Percentiles rank a stretch among this genome's conserved stretches.
Conservation (phyloP, 768 basidiomycete genomes). For the Trametes sanguinea region DNA sequence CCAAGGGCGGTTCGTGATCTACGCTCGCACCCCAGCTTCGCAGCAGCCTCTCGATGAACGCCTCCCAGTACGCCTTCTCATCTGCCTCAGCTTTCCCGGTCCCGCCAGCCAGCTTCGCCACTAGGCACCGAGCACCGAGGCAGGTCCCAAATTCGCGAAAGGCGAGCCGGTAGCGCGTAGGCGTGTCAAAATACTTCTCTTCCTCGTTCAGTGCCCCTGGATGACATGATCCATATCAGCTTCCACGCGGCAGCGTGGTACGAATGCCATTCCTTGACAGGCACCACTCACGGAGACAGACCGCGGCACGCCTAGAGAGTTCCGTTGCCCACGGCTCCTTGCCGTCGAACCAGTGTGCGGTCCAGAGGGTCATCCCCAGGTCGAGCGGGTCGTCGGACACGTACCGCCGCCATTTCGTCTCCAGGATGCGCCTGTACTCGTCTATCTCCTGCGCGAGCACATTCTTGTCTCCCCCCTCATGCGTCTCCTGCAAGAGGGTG, state of each 20-base stretch:
- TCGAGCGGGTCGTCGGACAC: slow-evolving; percentile 33
- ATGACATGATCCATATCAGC: not conserved
- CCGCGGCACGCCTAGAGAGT: slow-evolving; percentile 24
- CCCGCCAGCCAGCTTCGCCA: not conserved
- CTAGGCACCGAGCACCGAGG: slow-evolving; percentile 28
- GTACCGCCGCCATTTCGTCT: slow-evolving; percentile 28
- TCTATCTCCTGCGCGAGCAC: slow-evolving; percentile 27
- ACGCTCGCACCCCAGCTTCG: slow-evolving; percentile 5
- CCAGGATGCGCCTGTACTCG: slow-evolving; percentile 31
- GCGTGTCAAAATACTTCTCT: slow-evolving; percentile 27
- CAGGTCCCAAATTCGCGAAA: slow-evolving; percentile 34
- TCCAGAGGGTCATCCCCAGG: slow-evolving; percentile 36
- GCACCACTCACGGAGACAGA: slow-evolving; percentile 24
- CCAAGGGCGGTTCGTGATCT: slow-evolving; percentile 7
- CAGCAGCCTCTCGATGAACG: slow-evolving; percentile 11
- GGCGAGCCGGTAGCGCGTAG: slow-evolving; percentile 27
- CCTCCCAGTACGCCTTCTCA: slow-evolving; percentile 20
- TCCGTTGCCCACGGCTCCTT: slow-evolving; percentile 29
- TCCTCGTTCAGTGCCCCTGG: slow-evolving; percentile 19
- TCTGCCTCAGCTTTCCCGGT: slow-evolving; percentile 1
- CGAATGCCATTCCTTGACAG: not conserved
- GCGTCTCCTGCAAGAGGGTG: slow-evolving; percentile 26
- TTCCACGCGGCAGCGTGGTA: not conserved
- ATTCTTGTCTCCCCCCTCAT: slow-evolving; percentile 12
- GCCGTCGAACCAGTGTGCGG: slow-evolving; percentile 30